Percentiles rank a stretch among this genome's conserved stretches.
phyloP scores from a whole-genome alignment of 352 stramenopile genomes.

The Phytopythium chamaehyphon region DNA sequence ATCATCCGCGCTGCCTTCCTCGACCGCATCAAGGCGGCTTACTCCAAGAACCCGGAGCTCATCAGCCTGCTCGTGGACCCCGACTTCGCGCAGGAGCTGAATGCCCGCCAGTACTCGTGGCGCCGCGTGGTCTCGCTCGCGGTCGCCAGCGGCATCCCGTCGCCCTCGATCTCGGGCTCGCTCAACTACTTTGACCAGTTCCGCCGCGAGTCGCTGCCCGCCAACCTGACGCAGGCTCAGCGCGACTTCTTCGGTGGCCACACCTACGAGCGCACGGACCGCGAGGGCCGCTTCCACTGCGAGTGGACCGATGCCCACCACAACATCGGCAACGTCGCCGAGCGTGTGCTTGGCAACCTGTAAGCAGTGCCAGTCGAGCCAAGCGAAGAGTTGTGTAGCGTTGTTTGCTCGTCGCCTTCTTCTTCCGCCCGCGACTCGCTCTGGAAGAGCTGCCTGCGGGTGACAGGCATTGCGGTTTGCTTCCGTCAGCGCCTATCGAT shows the following conservation, averaged over 20 bases:
- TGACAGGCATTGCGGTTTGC: too few species aligned
- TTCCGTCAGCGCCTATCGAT: neutral
- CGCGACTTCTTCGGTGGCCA: constrained; percentile 99
- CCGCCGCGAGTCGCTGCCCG: constrained; percentile 91
- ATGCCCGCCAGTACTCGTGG: constrained; percentile 94
- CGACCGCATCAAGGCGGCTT: constrained; percentile 96
- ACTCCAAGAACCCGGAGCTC: constrained; percentile 89
- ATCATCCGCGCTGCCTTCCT: constrained; percentile 98
- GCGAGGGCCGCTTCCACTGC: constrained; percentile 95
- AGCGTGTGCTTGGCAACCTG: constrained; percentile 92
- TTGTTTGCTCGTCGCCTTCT: constrained; percentile 2
- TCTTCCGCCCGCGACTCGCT: neutral
- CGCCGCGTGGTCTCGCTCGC: constrained; percentile 94
- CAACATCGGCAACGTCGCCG: constrained; percentile 93
- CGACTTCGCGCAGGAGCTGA: constrained; percentile 94
- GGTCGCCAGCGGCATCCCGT: constrained; percentile 92
- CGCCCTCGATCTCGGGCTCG: constrained; percentile 89
- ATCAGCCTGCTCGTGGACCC: constrained; percentile 97
- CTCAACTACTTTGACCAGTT: constrained; percentile 99
- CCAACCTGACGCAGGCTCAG: constrained; percentile 98
- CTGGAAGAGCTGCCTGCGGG: too few species aligned
- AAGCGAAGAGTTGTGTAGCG: neutral
- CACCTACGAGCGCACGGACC: constrained; percentile 96
- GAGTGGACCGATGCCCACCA: constrained; percentile 97
- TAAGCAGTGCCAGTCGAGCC: constrained; percentile 28